Evolutionary conservation across 2,329 filamentous ascomycete genomes (phyloP), one percentile per base, ranked within the genome.

Genomic region (Colletotrichum trifolii): DNA sequence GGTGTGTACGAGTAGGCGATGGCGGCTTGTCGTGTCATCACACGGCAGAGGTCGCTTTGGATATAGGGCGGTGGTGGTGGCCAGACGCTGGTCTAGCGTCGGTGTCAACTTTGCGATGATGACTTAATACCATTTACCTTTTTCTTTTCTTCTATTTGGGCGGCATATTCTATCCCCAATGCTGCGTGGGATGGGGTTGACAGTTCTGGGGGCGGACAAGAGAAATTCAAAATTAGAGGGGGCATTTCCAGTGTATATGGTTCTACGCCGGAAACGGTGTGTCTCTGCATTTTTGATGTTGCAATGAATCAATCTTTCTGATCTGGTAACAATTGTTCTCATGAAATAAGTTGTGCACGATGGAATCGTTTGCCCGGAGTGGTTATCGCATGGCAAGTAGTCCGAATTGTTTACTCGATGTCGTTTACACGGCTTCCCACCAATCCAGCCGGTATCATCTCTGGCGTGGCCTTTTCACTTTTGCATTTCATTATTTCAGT

Each of bases 71-170:
- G 25, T 3, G 13, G 4, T 39, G 13, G 8, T 15, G 42, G 60
- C 43, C 54, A 48, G 64, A 48, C 47, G 60, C 55, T 60, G 43
- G 49, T 43, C 42, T 61, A 57, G 17, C 48, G 48, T 60, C 64
- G 50, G 56, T 60, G 60, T 64, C 55, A 48, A n/a, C 34, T 25
- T 62, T 38, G 48, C 36, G 60, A 54, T 45, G 59, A 63, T 64
- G 60, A 66, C 53, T 60, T 66, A 66, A 66, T 66, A 66, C 64
- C 64, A 64, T 66, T 59, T 43, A 52, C 42, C 49, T 52, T 64
- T 60, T 46, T 46, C 52, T 43, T 68, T 55, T 57, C 55, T 49
- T 15, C 42, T 11, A 25, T 50, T 10, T 60, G 50, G 48, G 6
- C 45, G 60, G 50, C n/a, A 46, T 35, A 35, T 39, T n/a, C 15